Evolutionary conservation across 116 monocot genomes (phyloP), one percentile per base, ranked within the genome.

Genomic region (Phalaenopsis hybrid): DNA sequence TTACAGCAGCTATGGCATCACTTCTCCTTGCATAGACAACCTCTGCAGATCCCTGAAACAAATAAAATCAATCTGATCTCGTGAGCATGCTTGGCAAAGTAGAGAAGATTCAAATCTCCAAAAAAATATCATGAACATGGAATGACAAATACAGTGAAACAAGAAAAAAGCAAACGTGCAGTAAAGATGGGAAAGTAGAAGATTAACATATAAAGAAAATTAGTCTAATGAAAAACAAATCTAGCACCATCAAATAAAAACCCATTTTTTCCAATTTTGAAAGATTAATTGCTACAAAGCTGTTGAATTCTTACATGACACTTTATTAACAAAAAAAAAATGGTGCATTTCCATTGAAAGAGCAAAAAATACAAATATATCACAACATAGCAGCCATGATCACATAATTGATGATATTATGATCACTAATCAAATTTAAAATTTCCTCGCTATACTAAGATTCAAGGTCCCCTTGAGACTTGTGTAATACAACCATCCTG

Each of bases 1-100:
- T 90, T 43, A 90, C 58, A 33, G 90, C 88, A 33, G 84, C 86
- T 57, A 90, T 63, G 6, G 90, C 90, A 84, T 90, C 90, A 78
- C 88, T 88, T 77, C 86, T 85, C 80, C 90, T 85, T 8, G 75
- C 57, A 78, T 86, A 90, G 43, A 90, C 80, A 63, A 90, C 90
- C 68, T 90, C 90, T 16, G 90, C 90, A 41, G 90, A 84, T 67
- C 90, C 90, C 90, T 90, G 80, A 77, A 77, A 77, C 20, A 49
- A 49, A 77, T 16, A 50, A 77, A 21, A 41, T 41, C 41, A 41
- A 41, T 41, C 41, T 41, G 41, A 41, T 41, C 48, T 50, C 46
- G 49, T 21, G 3, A 46, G 23, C 46, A 48, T 48, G 49, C 13
- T 77, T n/a, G 43, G 28, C 7, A 17, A 75, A 75, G 45, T 20